phyloP scores from a whole-genome alignment of 2,329 filamentous ascomycete genomes.

The Epichloe amarillans region DNA sequence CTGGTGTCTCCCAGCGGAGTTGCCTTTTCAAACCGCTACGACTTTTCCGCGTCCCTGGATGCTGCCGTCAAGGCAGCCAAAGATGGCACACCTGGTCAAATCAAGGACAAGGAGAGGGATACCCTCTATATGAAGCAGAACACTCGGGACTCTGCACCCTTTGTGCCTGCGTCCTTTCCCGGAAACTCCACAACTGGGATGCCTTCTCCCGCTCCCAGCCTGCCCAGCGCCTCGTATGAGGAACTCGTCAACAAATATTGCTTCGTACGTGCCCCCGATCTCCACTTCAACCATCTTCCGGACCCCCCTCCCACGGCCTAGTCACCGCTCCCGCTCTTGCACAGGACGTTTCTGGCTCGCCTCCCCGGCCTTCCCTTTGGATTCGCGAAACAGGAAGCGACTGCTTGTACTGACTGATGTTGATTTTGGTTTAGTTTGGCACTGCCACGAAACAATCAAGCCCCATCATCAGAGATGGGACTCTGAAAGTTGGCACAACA shows the following conservation, averaged over 20 bases:
- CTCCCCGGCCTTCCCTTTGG: not conserved
- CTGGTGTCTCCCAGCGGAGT: slow-evolving; percentile 47
- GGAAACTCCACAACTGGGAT: slow-evolving; percentile 12
- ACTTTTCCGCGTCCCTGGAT: slow-evolving; percentile 83
- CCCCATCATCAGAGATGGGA: slow-evolving; percentile 36
- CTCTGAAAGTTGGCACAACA: slow-evolving; percentile 27
- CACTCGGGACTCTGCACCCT: slow-evolving; percentile 15
- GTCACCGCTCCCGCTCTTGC: not conserved
- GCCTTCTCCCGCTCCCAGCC: slow-evolving; percentile 21
- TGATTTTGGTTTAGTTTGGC: slow-evolving; percentile 36
- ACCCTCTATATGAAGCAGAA: slow-evolving; percentile 43
- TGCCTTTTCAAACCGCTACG: slow-evolving; percentile 85
- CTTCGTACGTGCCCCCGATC: slow-evolving; percentile 73
- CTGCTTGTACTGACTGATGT: slow-evolving; percentile 25
- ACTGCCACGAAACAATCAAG: slow-evolving; percentile 37
- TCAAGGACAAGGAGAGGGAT: slow-evolving; percentile 36
- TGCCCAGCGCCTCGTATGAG: slow-evolving; percentile 83
- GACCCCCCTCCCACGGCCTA: slow-evolving; percentile 9
- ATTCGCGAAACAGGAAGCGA: not conserved
- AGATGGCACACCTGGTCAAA: slow-evolving; percentile 31
- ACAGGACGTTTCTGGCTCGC: not conserved
- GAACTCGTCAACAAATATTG: slow-evolving; percentile 98
- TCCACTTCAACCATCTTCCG: slow-evolving; percentile 15
- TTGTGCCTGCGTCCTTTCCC: not conserved
- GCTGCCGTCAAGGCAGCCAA: slow-evolving; percentile 69